phyloP scores from a whole-genome alignment of 352 stramenopile species.

The Phytophthora pini region DNA sequence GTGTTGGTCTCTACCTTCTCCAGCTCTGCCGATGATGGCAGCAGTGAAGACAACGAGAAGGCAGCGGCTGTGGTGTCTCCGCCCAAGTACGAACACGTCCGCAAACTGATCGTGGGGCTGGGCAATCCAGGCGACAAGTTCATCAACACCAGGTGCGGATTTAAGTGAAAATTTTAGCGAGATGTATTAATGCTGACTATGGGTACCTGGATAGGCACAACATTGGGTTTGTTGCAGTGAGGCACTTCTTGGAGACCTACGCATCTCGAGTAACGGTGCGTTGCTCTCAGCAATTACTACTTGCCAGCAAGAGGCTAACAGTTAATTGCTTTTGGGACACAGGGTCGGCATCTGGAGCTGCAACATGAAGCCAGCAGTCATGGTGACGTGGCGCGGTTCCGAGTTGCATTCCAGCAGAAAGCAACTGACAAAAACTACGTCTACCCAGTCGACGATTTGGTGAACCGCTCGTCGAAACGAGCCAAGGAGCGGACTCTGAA shows the following conservation, averaged over 20 bases:
- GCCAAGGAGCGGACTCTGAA: slow-evolving; percentile 77
- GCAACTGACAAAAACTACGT: slow-evolving; percentile 39
- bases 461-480: slow-evolving; percentile 75
- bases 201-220: slow-evolving; percentile 66
- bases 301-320: neutral
- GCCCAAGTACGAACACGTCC: slow-evolving; percentile 70
- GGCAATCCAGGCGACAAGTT: slow-evolving; percentile 88
- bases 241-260: slow-evolving; percentile 77
- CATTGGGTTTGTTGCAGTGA: slow-evolving; percentile 69
- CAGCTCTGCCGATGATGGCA: neutral
- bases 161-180: neutral
- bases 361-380: slow-evolving; percentile 68
- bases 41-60: neutral
- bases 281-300: neutral
- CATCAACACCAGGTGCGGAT: slow-evolving; percentile 65
- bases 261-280: slow-evolving; percentile 64
- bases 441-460: slow-evolving; percentile 73
- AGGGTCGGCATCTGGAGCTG: slow-evolving; percentile 59
- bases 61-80: slow-evolving; percentile 5
- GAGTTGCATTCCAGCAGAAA: slow-evolving; percentile 70
- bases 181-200: neutral
- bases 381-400: slow-evolving; percentile 68
- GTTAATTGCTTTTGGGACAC: neutral
- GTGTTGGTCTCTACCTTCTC: slow-evolving; percentile 23
- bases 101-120: slow-evolving; percentile 86